Base-by-base conservation (phyloP, 176 grass and related monocot species). In the Hordeum marinum region DNA sequence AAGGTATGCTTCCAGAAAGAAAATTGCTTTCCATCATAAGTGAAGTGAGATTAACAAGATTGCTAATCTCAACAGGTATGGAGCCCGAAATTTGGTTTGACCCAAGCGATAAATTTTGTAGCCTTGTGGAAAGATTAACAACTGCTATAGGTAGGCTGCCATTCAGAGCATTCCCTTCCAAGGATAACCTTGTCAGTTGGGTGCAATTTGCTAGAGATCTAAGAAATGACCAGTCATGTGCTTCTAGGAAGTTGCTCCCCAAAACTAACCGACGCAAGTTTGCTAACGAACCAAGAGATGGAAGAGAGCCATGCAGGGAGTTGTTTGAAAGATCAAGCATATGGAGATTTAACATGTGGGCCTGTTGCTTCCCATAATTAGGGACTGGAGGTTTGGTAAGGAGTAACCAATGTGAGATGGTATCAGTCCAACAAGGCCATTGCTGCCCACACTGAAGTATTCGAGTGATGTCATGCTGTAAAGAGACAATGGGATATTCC, bases 21-120 rank as follows among this genome's bases (percentile, higher is more conserved):
- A 90, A 77, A 66, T 95, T 95, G n/a, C 39, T 42, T 35, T 77
- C 62, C 69, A 95, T 70, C 20, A 21, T 60, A 72, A 95, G 68
- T 0, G 18, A 25, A 69, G 63, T 85, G 40, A 95, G 85, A 35
- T 55, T 83, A n/a, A 82, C 45, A 36, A 90, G 81, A 40, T 79
- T 89, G 17, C 71, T 55, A 32, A 93, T 81, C 10, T 77, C 60
- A 82, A 9, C 4, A 76, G 88, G 66, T 76, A 90, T 67, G 45
- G 34, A 61, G n/a, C 85, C 92, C 0, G 64, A 72, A 46, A 90
- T 83, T 36, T 72, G 52, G 72, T 93, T 93, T 2, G 69, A 70
- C 3, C 39, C 88, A 39, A 93, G 61, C 0, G 50, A 35, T 7
- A 93, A 61, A 80, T 8, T 5, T 76, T 15, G 9, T 31, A 93